Percentiles rank a stretch among this genome's conserved stretches.
Conservation (phyloP, 306 rosid genomes). For the cucumber (Cucumis sativus) region DNA sequence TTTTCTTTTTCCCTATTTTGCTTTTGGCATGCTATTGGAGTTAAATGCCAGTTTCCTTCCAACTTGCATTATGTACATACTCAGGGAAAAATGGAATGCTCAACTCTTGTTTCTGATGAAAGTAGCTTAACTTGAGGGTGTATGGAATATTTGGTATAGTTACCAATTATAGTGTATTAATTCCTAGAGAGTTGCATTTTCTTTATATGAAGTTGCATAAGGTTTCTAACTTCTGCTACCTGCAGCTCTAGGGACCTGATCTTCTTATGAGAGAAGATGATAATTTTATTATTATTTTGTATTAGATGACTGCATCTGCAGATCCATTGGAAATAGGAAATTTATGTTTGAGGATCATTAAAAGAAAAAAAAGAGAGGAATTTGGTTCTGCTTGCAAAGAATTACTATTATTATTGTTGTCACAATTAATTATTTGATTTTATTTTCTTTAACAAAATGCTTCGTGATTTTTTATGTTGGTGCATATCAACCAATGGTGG, state of each 20-base stretch:
- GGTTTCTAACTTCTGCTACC: neutral
- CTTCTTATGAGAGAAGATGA: neutral
- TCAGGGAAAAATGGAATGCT: neutral
- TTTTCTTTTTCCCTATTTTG: neutral
- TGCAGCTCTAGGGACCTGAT: neutral
- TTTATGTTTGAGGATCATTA: neutral
- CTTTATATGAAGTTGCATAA: neutral
- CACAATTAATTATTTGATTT: no score
- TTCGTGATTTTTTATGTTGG: neutral
- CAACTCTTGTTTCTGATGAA: neutral
- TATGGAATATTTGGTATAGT: neutral
- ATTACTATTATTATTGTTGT: neutral
- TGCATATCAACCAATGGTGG: neutral
- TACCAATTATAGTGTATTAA: neutral
- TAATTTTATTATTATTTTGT: neutral
- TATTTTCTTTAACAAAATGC: neutral
- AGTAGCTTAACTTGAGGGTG: neutral
- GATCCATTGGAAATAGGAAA: neutral
- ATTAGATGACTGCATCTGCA: neutral
- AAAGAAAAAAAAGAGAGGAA: neutral
- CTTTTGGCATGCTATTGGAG: neutral
- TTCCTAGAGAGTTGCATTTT: neutral
- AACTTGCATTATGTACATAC: neutral
- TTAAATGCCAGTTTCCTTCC: neutral
- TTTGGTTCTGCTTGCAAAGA: neutral